Conservation (phyloP, 2,329 filamentous ascomycete species). For the Domatiomyces catenatus region DNA sequence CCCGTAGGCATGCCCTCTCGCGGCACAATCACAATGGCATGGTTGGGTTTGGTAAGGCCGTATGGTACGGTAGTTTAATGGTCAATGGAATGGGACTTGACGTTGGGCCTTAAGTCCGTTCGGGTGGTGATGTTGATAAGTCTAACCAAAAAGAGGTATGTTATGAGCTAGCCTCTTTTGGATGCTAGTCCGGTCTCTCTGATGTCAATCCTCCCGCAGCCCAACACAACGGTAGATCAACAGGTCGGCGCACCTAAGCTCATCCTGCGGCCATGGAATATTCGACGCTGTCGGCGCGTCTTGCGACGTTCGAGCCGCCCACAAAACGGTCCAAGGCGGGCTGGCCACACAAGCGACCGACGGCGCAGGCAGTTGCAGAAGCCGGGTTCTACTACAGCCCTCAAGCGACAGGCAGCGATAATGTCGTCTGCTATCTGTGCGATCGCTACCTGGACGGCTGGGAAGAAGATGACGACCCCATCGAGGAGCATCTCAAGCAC, state of each 20-base stretch:
- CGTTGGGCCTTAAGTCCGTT: too few species aligned
- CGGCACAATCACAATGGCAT: too few species aligned
- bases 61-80: too few species aligned
- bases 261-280: conserved; percentile 9
- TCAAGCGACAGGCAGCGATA: conserved; percentile 59
- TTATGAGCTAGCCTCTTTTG: neutral
- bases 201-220: too few species aligned
- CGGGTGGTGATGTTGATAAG: too few species aligned
- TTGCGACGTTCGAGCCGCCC: conserved; percentile 60
- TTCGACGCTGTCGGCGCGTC: conserved; percentile 54
- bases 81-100: too few species aligned
- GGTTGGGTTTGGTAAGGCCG: too few species aligned
- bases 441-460: conserved; percentile 73
- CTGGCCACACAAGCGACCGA: conserved; percentile 66
- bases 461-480: conserved; percentile 72
- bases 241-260: neutral
- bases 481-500: conserved; percentile 73
- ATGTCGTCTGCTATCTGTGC: conserved; percentile 80
- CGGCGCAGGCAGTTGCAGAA: conserved; percentile 60
- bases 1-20: too few species aligned
- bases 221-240: too few species aligned
- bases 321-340: conserved; percentile 41
- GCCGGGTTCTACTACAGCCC: conserved; percentile 88
- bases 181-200: neutral
- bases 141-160: neutral